Base-by-base conservation (phyloP, 2,329 filamentous ascomycete species). In the Fusarium tuaranense region DNA sequence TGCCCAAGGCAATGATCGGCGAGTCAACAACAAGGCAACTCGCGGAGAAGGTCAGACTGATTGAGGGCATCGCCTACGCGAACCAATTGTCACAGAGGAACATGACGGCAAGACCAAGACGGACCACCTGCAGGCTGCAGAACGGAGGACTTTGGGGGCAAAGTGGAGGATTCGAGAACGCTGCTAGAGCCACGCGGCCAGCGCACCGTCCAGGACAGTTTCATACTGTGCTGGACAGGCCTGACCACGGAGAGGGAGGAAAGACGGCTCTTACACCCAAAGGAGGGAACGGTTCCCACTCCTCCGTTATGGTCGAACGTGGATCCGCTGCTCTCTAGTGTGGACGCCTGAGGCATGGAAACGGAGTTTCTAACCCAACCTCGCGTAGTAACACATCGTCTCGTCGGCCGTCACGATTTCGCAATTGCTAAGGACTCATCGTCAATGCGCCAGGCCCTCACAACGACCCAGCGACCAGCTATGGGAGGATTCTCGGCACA, bases 171-270 rank as follows among this genome's bases (percentile, higher is more conserved):
- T 48, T 68, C 34, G 68, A 72, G 68, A 67, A 59, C 27, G 27
- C 63, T 65, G 53, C 58, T 39, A 67, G 67, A 68, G 68, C 69
- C 73, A 51, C 69, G 72, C 69, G 69, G 73, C 61, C 69, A 51
- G 64, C 53, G 74, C 63, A 68, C 63, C 59, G 60, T 62, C 32
- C 58, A 58, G 30, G 48, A 69, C 75, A 70, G 69, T 78, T 71
- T 65, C 61, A 63, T 75, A 78, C 73, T 76, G 71, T 77, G 69
- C 57, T 25, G 39, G 68, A 63, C 65, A 63, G 69, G 67, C 63
- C 68, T 48, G 63, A 63, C 59, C 41, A 68, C 61, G 55, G 67
- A 60, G 62, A 41, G 60, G 65, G 67, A 67, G 62, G 58, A 74
- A 67, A 65, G 68, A 62, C 30, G 64, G 65, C 70, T 72, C 72